Percentiles rank a stretch among this genome's conserved stretches.
These are phyloP conservation scores for Ceraceosorus guamensis DNA, from an alignment of 1,284 basidiomycete species.

Conservation along the genomic window DNA sequence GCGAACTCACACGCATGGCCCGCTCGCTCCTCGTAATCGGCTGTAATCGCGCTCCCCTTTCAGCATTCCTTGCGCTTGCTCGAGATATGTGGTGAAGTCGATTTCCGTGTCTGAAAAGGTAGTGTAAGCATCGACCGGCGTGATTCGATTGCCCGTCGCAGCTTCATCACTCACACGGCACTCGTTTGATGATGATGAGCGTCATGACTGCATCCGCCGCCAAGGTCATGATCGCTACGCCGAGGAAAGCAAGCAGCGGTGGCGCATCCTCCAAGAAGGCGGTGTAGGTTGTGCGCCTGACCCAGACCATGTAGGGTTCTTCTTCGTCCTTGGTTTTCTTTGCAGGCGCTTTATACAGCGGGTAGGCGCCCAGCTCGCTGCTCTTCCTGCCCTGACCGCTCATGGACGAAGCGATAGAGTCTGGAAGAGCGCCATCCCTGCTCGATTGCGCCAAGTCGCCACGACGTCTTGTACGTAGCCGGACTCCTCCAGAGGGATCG, in stretches of 20 bases:
- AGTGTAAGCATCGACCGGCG: not conserved
- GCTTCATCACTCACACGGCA: not conserved
- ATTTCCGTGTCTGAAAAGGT: slow-evolving; percentile 68
- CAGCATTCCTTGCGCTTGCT: slow-evolving; percentile 71
- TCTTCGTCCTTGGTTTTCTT: not conserved
- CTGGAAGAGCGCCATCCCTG: no score
- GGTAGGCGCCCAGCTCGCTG: no score
- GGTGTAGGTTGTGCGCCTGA: not conserved
- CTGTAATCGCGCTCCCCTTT: slow-evolving; percentile 79
- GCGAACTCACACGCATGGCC: slow-evolving; percentile 74
- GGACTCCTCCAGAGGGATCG: no score
- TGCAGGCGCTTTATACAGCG: no score
- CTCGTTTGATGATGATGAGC: not conserved
- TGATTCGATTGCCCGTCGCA: not conserved
- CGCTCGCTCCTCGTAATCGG: slow-evolving; percentile 80
- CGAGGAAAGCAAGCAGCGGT: not conserved
- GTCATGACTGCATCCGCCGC: not conserved
- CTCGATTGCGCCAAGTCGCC: no score
- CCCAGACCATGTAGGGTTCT: not conserved
- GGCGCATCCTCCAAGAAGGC: not conserved
- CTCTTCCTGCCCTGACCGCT: no score
- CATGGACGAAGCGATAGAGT: no score
- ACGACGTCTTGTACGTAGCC: no score
- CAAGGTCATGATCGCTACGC: not conserved
- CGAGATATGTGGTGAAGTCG: slow-evolving; percentile 89